Percentiles rank a stretch among this genome's conserved stretches.
Conservation (phyloP, 305 asterid species). For the Fraxinus floribunda region DNA sequence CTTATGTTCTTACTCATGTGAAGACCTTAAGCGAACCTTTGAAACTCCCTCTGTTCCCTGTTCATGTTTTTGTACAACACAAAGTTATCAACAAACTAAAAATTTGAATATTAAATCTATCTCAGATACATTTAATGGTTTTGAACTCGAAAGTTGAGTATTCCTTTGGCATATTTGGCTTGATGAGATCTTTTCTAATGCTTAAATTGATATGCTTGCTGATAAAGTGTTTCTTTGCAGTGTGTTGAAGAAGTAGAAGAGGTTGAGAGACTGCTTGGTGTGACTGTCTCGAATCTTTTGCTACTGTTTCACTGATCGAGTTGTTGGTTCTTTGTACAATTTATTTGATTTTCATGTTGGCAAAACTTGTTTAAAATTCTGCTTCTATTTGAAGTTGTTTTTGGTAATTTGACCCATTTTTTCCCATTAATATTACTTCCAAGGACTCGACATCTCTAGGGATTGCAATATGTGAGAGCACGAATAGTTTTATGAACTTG, state of each 20-base stretch:
- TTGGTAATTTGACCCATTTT: not conserved
- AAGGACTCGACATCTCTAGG: too few relatives aligned
- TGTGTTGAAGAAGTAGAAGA: conserved; percentile 56
- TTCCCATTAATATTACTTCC: too few relatives aligned
- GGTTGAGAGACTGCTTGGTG: conserved; percentile 19
- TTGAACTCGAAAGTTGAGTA: not conserved
- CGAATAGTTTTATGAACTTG: too few relatives aligned
- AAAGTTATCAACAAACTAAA: not conserved
- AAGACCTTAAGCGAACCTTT: not conserved
- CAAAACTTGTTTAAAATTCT: not conserved
- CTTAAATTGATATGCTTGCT: too few relatives aligned
- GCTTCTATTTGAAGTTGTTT: not conserved
- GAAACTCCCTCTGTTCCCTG: not conserved
- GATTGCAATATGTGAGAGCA: too few relatives aligned
- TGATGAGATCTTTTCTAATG: not conserved
- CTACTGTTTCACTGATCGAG: too few relatives aligned
- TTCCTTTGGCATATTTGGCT: not conserved
- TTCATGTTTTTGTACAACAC: not conserved
- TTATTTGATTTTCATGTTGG: conserved; percentile 12
- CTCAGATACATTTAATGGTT: not conserved
- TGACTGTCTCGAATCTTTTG: conserved; percentile 16
- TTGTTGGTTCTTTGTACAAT: conserved; percentile 26
- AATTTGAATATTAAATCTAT: not conserved
- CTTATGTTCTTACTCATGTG: not conserved
- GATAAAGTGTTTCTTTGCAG: too few relatives aligned